A percentile compares a stretch with the other conserved stretches of the same genome.
Evolutionary conservation across 129 eudicot species (phyloP).

Genomic region (Artemisia argyi): DNA sequence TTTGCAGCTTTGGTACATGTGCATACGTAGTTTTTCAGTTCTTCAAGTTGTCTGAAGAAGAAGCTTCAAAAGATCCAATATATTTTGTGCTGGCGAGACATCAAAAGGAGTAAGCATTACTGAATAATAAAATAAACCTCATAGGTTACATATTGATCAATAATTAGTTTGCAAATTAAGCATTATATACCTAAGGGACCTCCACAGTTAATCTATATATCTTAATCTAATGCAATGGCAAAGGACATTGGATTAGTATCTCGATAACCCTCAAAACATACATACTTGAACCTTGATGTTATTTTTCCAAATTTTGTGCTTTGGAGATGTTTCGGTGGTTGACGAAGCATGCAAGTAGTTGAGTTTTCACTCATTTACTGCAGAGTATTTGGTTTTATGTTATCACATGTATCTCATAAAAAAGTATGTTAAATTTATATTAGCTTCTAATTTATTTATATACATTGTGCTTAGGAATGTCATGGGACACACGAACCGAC

Average conservation of each 20-base stretch:
- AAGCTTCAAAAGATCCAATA: neutral
- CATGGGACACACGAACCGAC: neutral
- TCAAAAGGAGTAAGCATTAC: neutral
- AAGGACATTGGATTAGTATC: no score
- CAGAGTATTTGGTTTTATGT: no score
- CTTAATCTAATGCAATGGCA: neutral
- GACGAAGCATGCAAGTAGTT: no score
- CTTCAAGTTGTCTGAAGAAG: neutral
- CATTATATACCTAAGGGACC: no score
- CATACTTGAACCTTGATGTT: neutral
- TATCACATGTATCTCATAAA: no score
- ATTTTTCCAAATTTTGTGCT: no score
- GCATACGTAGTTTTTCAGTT: neutral
- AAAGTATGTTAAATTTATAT: neutral
- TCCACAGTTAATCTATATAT: no score
- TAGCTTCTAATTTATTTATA: neutral
- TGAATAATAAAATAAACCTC: neutral
- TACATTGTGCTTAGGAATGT: neutral
- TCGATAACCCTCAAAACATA: no score
- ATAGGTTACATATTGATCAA: no score
- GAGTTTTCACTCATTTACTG: no score
- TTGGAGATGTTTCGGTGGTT: no score
- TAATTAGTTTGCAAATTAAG: neutral
- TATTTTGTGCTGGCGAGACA: neutral
- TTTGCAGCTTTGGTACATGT: neutral